Evolutionary conservation across 192 early-diverging fungal species (phyloP), one percentile per base, ranked within the genome.

Genomic region (Dispira parvispora): DNA sequence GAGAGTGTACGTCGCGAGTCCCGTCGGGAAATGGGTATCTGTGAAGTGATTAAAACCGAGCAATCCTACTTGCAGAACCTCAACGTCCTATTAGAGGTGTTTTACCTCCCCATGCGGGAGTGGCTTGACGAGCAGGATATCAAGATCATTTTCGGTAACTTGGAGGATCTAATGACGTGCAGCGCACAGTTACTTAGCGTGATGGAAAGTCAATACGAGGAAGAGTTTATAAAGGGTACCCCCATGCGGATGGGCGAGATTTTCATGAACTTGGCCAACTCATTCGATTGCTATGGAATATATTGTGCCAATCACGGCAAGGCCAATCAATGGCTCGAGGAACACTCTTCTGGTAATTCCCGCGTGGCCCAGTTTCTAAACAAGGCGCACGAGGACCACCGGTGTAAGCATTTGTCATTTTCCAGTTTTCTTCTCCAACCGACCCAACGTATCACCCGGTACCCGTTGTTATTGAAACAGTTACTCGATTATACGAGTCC

Each of bases 391-490:
- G 32, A 60, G 32, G 43, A 60, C 27, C 57, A 28, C 12, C 57
- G 57, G 26, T 60, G 57, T 43, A 43, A 28, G 8, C 57, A 43
- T 43, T 21, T 60, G 57, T 18, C 25, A 2, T 27, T 60, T 18
- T 27, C 32, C 57, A 60, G 57, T 27, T 60, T 60, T 42, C 57
- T 60, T 1, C 57, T 60, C 11, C 28, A 60, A 21, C 57, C 57
- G 14, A 43, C 21, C 10, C 57, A 60, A 14, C 57, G 57, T 12
- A 42, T 60, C 8, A 27, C 21, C 28, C 25, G 57, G 32, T 60
- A 60, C 38, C 28, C 57, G 8, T 12, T 60, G 27, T 43, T 60
- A 43, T 27, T 60, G 21, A 27, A 60, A 21, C 18, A 60, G 27
- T 43, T 60, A 18, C 28, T 60, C 14, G 32, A 60, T 2, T 60